These are phyloP conservation scores for Yamadazyma ubonensis DNA, from an alignment of 805 yeast genomes.

Conservation along the genomic window DNA sequence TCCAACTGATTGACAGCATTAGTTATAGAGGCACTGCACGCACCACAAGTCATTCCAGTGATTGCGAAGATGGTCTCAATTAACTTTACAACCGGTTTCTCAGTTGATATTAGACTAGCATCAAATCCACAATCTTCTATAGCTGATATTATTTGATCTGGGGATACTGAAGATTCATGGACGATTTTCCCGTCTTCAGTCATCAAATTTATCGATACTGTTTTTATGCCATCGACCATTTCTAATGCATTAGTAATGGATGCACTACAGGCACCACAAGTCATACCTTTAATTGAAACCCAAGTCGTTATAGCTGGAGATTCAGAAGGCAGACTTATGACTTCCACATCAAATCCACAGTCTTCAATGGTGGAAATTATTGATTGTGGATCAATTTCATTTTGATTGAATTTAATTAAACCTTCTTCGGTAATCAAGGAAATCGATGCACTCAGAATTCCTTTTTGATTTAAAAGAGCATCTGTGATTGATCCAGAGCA, in stretches of 20 bases:
- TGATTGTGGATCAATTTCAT: constrained; percentile 13
- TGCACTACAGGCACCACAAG: constrained; percentile 45
- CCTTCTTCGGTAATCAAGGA: constrained; percentile 77
- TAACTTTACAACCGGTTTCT: not conserved
- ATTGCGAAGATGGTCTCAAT: constrained; percentile 28
- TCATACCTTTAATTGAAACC: constrained; percentile 42
- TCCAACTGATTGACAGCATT: constrained; percentile 46
- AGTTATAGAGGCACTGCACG: constrained; percentile 73
- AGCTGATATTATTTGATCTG: constrained; percentile 17
- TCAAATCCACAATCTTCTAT: constrained; percentile 63
- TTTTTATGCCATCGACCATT: constrained; percentile 21
- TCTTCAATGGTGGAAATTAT: constrained; percentile 23
- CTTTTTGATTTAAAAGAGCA: constrained; percentile 48
- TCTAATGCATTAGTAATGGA: constrained; percentile 35
- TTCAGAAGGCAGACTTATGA: constrained; percentile 38
- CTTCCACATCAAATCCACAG: constrained; percentile 60
- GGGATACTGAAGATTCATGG: constrained; percentile 23
- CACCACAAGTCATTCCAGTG: constrained; percentile 89
- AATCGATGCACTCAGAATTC: constrained; percentile 55
- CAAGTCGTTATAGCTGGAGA: constrained; percentile 14
- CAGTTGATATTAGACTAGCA: constrained; percentile 11
- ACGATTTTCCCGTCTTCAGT: constrained; percentile 36
- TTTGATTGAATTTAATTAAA: constrained; percentile 44
- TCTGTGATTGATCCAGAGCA: constrained; percentile 67
- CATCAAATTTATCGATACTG: constrained; percentile 33